Evolutionary conservation across 176 grass and related monocot genomes (phyloP).

Genomic region (Paspalum vaginatum): DNA sequence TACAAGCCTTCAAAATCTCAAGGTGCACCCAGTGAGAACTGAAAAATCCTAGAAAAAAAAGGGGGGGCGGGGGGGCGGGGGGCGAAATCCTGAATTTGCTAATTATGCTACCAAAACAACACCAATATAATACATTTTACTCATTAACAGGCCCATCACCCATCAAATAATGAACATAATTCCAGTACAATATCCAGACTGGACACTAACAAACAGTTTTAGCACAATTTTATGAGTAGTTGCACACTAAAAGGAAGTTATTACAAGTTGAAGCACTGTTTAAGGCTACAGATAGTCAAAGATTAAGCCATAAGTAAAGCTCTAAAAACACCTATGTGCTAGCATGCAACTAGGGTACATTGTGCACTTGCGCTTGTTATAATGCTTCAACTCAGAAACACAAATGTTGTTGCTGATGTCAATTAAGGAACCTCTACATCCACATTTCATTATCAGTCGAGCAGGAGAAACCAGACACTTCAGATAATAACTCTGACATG

Average conservation of each 20-base stretch:
- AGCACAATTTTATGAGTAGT: background rate
- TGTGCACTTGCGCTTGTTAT: background rate
- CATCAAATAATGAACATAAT: background rate
- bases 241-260: background rate
- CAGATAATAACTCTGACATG: background rate
- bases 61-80: too few species aligned
- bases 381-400: background rate
- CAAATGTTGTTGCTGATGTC: background rate
- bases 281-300: background rate
- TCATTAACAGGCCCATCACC: background rate
- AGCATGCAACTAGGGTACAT: background rate
- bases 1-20: slow-evolving; percentile 1
- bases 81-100: background rate
- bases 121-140: background rate
- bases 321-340: background rate
- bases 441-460: background rate
- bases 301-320: background rate
- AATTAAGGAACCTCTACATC: background rate
- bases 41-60: slow-evolving; percentile 8
- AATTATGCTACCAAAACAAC: background rate
- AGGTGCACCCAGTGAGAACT: background rate
- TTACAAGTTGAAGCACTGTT: background rate
- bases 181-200: background rate
- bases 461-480: slow-evolving; percentile 15
- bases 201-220: background rate